Evolutionary conservation across 2,329 filamentous ascomycete genomes (phyloP), one percentile per base, ranked within the genome.

Genomic region (Fusarium nurragi): DNA sequence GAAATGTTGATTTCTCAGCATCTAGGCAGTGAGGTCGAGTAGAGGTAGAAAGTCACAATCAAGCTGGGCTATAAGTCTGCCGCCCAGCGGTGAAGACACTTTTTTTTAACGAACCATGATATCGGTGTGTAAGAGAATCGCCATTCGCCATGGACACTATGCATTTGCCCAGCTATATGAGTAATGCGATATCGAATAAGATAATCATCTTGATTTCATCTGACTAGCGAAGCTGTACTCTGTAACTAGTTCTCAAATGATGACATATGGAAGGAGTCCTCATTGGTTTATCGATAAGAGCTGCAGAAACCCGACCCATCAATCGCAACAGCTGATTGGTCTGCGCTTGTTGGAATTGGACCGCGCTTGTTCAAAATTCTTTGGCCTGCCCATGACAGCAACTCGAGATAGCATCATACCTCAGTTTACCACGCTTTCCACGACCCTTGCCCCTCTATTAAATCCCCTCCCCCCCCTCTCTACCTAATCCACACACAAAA

Each of bases 401-500:
- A 69, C 46, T 51, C 58, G 56, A 58, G 71, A 73, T 65, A 73
- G 69, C 67, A 73, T 71, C 70, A 65, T 61, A 71, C 59, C 51
- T 28, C n/a, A 60, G 6, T 60, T 21, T 37, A 54, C n/a, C 36
- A 38, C 28, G 52, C 37, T 50, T 32, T 32, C 56, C 34, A 60
- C 36, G 30, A 61, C 47, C 52, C 38, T 52, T 53, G 48, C 23
- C 22, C 19, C 52, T 62, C 37, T 9, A 32, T 13, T n/a, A 18
- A 36, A 56, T 45, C 45, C 37, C 38, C 38, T 30, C 47, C 45
- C 37, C 38, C 38, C 28, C 38, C 40, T 53, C 36, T 40, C 38
- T 22, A 26, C 16, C 41, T 18, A 16, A 44, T 34, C 47, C 48
- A 19, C 38, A 58, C 32, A 36, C 76, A 84, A 77, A 18, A 89